Evolutionary conservation across 371 early-diverging fungal genomes (phyloP), one percentile per base, ranked within the genome.

Genomic region (Circinella minor): DNA sequence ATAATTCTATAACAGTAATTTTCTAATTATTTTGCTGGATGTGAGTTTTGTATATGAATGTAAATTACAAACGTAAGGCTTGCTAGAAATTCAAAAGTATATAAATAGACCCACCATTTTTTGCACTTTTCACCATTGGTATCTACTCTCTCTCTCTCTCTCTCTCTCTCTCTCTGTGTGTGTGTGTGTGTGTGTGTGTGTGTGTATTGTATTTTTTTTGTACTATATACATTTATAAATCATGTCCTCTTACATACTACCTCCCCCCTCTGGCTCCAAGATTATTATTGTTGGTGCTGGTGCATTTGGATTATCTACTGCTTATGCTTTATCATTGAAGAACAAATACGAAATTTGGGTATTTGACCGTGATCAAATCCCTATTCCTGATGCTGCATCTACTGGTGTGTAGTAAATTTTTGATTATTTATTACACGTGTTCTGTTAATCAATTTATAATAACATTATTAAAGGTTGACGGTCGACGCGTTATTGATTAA

Each of bases 261-360:
- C 71, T 61, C 71, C 71, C 8, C 15, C 66, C 9, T 63, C 71
- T 27, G 78, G 81, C 14, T 68, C 79, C 39, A 77, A 73, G 66
- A 77, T 86, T 18, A 77, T 82, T 18, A 76, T 87, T 65, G 84
- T 87, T 36, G 87, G 87, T n/a, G 84, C 77, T 8, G 86, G 87
- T 1, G 77, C 77, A 17, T 87, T 84, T 77, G 86, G 87, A 15
- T 66, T 87, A 36, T 82, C 83, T 17, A 81, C 85, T n/a, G 85
- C 84, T 1, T 69, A 82, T 37, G 74, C 84, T 36, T 73, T 86
- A 43, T 63, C 79, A 18, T 55, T 67, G 14, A 72, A 72, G 17
- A 71, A 71, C 43, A 78, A 76, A 20, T 75, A 80, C 37, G 48
- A 76, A 10, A 71, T 86, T 18, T 72, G 62, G 39, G 81, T 86